Conservation (phyloP, 148 eudicot species). For the Talinum fruticosum region DNA sequence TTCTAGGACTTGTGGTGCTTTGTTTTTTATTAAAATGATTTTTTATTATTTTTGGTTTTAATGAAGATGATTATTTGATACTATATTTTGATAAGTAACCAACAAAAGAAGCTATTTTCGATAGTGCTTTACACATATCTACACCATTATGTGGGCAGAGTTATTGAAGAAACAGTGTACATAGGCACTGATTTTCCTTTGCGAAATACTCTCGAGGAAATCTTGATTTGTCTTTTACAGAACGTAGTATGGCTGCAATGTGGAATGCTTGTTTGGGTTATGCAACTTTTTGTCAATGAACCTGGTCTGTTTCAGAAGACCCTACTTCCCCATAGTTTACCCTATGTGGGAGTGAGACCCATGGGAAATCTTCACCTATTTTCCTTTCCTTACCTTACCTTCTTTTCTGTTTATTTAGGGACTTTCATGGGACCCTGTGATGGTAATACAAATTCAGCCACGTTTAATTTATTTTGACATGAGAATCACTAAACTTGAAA, state of each 20-base stretch:
- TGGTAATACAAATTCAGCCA: background rate
- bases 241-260: background rate
- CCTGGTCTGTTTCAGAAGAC: background rate
- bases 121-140: background rate
- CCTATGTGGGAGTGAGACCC: background rate
- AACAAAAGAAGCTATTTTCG: background rate
- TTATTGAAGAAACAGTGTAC: background rate
- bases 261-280: background rate
- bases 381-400: background rate
- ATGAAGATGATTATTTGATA: background rate
- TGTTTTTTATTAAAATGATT: no score
- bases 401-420: background rate
- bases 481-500: background rate
- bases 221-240: background rate
- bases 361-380: no score
- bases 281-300: background rate
- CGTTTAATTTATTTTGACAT: background rate
- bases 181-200: background rate
- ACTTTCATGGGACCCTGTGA: background rate
- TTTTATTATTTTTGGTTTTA: no score
- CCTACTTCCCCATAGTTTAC: no score
- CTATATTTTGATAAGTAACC: background rate
- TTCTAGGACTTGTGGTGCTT: background rate
- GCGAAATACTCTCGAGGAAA: background rate
- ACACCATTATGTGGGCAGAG: background rate